These are phyloP conservation scores for Polyplosphaeria fusca DNA, from an alignment of 495 filamentous ascomycete species.

Conservation along the genomic window DNA sequence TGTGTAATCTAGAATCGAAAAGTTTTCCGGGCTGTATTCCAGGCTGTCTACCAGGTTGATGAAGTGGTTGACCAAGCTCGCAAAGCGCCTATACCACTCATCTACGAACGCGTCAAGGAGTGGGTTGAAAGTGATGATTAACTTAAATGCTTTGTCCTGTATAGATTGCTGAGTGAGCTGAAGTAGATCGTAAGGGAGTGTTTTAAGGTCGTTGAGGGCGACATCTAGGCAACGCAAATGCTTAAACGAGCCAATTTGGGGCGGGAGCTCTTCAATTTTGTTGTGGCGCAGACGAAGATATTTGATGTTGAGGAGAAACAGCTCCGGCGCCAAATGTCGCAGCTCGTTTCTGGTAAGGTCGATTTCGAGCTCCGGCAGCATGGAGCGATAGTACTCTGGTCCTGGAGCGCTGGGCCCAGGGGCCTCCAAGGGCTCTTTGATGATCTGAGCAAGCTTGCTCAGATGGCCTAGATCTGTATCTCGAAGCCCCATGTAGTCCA, in stretches of 20 bases:
- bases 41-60: too few species aligned
- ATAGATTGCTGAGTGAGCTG: too few species aligned
- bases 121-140: too few species aligned
- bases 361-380: slow-evolving; percentile 2
- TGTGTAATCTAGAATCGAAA: too few species aligned
- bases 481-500: not conserved
- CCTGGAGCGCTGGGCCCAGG: not conserved
- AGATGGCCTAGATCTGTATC: slow-evolving; percentile 6
- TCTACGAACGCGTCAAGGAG: too few species aligned
- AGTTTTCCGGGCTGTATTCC: too few species aligned
- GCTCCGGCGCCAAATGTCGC: not conserved
- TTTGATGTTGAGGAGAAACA: slow-evolving; percentile 20
- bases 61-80: too few species aligned
- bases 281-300: slow-evolving; percentile 7
- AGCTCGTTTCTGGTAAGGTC: slow-evolving; percentile 11
- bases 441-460: not conserved
- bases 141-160: too few species aligned
- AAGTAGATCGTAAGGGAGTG: slow-evolving; percentile 9
- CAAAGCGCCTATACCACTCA: too few species aligned
- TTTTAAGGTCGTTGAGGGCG: slow-evolving; percentile 2
- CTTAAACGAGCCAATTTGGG: not conserved
- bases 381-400: slow-evolving; percentile 14
- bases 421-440: slow-evolving; percentile 1
- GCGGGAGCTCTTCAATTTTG: slow-evolving; percentile 12
- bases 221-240: slow-evolving; percentile 9